These are phyloP conservation scores for Candida easanensis DNA, from an alignment of 805 yeast genomes.

Conservation along the genomic window DNA sequence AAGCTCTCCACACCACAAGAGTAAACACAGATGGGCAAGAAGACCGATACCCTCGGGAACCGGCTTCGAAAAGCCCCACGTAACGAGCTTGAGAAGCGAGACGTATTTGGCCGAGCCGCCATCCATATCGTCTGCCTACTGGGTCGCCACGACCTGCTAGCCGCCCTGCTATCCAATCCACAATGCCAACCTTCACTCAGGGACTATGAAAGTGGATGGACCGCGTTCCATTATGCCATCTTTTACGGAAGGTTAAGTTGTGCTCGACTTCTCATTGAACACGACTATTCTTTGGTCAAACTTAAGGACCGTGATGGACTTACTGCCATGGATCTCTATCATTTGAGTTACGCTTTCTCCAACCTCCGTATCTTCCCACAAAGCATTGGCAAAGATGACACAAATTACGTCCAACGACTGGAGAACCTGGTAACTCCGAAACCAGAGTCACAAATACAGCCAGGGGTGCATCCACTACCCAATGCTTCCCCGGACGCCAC, in stretches of 20 bases:
- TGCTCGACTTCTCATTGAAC: constrained; percentile 42
- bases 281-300: constrained; percentile 38
- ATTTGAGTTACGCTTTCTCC: constrained; percentile 36
- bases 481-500: too few relatives aligned
- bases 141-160: constrained; percentile 46
- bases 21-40: constrained; percentile 5
- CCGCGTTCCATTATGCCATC: constrained; percentile 70
- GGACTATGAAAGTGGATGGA: constrained; percentile 82
- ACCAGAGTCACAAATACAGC: neutral
- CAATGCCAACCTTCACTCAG: constrained; percentile 42
- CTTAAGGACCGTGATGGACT: constrained; percentile 67
- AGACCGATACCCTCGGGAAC: constrained; percentile 7
- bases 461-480: too few relatives aligned
- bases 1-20: neutral
- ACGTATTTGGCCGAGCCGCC: constrained; percentile 67
- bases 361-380: constrained; percentile 42
- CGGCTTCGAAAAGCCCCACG: constrained; percentile 31
- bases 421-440: constrained; percentile 1
- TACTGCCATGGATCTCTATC: constrained; percentile 67
- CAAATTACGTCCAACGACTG: constrained; percentile 21
- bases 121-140: constrained; percentile 54
- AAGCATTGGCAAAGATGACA: constrained; percentile 31
- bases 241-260: constrained; percentile 54
- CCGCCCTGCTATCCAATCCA: constrained; percentile 43
- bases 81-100: constrained; percentile 47